Conservation (phyloP, 345 rosid genomes). For the Melaleuca quinquenervia region DNA sequence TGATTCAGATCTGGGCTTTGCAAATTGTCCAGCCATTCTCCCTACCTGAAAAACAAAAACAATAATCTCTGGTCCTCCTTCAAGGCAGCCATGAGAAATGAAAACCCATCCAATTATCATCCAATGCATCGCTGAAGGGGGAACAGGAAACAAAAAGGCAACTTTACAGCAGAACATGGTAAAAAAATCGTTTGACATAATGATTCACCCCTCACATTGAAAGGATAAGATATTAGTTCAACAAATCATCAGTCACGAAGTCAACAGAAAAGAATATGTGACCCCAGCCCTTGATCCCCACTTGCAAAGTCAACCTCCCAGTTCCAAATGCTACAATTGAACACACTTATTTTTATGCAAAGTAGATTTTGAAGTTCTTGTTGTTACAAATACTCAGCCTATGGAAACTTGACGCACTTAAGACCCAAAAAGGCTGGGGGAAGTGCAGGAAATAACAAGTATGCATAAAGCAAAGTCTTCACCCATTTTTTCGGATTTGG, state of each 20-base stretch:
- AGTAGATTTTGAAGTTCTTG: neutral
- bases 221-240: neutral
- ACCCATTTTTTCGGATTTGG: neutral
- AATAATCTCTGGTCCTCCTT: neutral
- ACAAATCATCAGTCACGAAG: neutral
- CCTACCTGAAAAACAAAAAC: slow-evolving; percentile 16
- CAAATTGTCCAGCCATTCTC: slow-evolving; percentile 37
- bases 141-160: neutral
- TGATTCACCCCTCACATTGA: neutral
- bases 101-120: neutral
- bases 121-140: neutral
- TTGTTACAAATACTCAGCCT: neutral
- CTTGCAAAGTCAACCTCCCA: neutral
- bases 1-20: slow-evolving; percentile 31
- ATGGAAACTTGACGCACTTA: neutral
- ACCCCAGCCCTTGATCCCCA: neutral
- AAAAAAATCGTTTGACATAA: neutral
- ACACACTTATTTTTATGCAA: neutral
- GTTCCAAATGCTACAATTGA: neutral
- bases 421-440: neutral
- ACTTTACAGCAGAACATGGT: neutral
- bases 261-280: neutral
- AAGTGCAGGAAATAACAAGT: neutral
- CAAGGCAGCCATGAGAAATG: neutral
- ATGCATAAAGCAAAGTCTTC: neutral